phyloP scores from a whole-genome alignment of 108 stramenopile genomes.

The Bacterosira constricta region DNA sequence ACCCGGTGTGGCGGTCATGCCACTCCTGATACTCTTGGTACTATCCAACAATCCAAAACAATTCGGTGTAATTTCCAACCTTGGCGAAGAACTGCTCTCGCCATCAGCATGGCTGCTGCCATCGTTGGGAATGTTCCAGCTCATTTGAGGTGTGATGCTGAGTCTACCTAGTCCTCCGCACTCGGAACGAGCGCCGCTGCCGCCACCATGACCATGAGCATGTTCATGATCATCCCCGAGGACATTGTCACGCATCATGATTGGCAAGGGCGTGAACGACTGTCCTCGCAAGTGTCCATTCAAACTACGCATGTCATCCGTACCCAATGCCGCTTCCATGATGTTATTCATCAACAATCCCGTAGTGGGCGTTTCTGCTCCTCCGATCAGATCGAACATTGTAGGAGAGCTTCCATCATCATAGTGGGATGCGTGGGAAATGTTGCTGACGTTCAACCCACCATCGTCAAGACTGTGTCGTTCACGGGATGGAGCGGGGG shows the following conservation, averaged over 20 bases:
- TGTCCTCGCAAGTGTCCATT: conserved; percentile 79
- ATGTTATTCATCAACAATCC: conserved; percentile 41
- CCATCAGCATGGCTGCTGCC: too few species aligned
- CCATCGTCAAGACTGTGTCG: too few species aligned
- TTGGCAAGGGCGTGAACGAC: conserved; percentile 80
- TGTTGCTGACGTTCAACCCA: too few species aligned
- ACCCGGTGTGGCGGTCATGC: too few species aligned
- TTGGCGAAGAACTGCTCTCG: conserved; percentile 8
- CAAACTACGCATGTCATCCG: conserved; percentile 67
- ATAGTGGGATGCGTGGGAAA: too few species aligned
- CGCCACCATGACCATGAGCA: background rate
- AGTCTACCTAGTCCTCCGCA: conserved; percentile 15
- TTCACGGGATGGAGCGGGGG: conserved; percentile 10
- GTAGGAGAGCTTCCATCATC: conserved; percentile 27
- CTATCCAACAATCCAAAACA: conserved; percentile 48
- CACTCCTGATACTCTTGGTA: conserved; percentile 38
- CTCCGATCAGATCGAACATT: conserved; percentile 45
- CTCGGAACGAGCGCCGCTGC: background rate
- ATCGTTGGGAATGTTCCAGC: conserved; percentile 78
- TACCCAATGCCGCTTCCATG: conserved; percentile 53
- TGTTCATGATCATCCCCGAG: background rate
- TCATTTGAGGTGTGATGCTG: conserved; percentile 58
- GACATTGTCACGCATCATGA: conserved; percentile 48
- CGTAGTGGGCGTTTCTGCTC: conserved; percentile 40
- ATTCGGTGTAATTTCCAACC: conserved; percentile 28